phyloP scores from a whole-genome alignment of 495 filamentous ascomycete species.

The Venustampulla echinocandica region DNA sequence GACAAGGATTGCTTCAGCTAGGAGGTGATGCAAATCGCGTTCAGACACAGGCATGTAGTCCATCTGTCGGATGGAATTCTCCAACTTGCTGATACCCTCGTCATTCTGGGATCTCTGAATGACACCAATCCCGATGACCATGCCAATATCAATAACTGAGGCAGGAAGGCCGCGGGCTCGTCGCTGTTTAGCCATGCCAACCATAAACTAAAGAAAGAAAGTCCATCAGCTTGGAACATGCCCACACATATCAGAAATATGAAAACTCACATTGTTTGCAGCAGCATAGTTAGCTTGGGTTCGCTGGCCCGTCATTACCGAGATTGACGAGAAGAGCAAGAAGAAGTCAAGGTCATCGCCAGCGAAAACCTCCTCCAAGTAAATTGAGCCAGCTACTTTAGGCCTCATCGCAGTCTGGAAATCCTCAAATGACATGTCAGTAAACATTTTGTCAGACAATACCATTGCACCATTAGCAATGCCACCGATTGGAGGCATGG shows the following conservation, averaged over 20 bases:
- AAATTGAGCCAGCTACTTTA: constrained; percentile 31
- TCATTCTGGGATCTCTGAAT: too few relatives aligned
- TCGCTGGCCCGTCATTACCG: constrained; percentile 35
- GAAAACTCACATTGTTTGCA: too few relatives aligned
- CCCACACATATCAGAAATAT: too few relatives aligned
- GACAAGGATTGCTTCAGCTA: constrained; percentile 45
- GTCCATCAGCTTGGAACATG: too few relatives aligned
- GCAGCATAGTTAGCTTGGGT: constrained; percentile 44
- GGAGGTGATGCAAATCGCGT: constrained; percentile 49
- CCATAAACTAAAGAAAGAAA: too few relatives aligned
- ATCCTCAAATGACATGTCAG: constrained; percentile 26
- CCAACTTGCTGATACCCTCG: too few relatives aligned
- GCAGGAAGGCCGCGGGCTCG: constrained; percentile 8
- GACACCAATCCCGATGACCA: not conserved
- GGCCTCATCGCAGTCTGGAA: constrained; percentile 25
- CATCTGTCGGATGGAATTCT: not conserved
- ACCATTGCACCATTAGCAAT: constrained; percentile 42
- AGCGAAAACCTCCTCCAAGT: constrained; percentile 32
- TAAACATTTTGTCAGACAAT: constrained; percentile 31
- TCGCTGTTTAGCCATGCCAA: constrained; percentile 23
- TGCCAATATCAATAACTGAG: not conserved
- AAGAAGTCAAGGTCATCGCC: constrained; percentile 47
- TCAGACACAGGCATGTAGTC: constrained; percentile 42
- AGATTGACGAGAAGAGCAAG: constrained; percentile 42
- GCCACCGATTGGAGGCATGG: constrained; percentile 36